These are phyloP conservation scores for Fusarium concolor DNA, from an alignment of 2,329 filamentous ascomycete genomes.

Conservation along the genomic window DNA sequence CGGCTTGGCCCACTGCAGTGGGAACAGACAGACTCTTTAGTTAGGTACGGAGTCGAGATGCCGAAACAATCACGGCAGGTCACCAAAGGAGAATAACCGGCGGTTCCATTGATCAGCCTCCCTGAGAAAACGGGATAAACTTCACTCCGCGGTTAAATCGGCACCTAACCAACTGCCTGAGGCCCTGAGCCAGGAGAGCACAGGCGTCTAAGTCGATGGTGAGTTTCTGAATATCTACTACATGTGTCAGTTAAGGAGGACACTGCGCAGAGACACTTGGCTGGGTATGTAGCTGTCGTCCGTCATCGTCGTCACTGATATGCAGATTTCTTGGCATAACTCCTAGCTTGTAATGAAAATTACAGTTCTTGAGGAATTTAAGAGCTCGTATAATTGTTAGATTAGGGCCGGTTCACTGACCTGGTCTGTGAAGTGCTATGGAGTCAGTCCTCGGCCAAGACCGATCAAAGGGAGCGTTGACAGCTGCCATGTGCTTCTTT, in stretches of 20 bases:
- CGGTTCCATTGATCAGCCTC: conserved; percentile 14
- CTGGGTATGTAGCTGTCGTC: background rate
- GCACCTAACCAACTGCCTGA: conserved; percentile 2
- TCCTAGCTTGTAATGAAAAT: conserved; percentile 3
- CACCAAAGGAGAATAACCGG: background rate
- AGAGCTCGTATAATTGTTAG: conserved; percentile 9
- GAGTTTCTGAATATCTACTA: conserved; percentile 1
- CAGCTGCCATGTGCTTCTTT: conserved; percentile 25
- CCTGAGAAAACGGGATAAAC: conserved; percentile 18
- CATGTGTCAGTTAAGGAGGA: background rate
- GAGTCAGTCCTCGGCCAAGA: conserved; percentile 6
- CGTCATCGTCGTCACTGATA: no score
- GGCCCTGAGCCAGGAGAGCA: background rate
- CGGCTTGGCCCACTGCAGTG: conserved; percentile 10
- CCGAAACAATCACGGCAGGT: conserved; percentile 7
- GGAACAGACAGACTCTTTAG: background rate
- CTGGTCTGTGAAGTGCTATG: background rate
- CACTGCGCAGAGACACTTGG: no score
- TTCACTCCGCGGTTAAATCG: conserved; percentile 23
- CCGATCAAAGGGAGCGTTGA: conserved; percentile 6
- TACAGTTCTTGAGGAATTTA: background rate
- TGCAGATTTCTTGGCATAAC: conserved; percentile 7
- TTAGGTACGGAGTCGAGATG: background rate
- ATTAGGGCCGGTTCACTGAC: background rate
- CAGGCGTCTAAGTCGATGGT: conserved; percentile 2